Evolutionary conservation across 306 rosid species (phyloP), one percentile per base, ranked within the genome.

Genomic region (Astragalus membranaceus): DNA sequence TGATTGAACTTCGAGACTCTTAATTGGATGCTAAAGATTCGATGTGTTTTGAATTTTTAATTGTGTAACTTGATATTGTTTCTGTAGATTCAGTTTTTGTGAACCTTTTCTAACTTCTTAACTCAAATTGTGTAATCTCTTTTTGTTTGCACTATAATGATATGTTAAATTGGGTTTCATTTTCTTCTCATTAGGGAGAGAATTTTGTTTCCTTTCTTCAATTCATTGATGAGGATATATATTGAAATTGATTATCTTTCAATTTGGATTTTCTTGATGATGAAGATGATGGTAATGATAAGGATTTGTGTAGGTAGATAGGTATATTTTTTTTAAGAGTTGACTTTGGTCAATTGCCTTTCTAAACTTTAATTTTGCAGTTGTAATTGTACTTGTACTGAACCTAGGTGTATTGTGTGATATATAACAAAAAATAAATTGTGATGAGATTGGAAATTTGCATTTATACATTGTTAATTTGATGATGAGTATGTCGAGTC

Each of bases 221-320:
- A 36, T 33, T 54, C 57, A 6, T 70, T 51, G 69, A 32, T 13
- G 35, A 39, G 29, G 44, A 7, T 15, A n/a, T 55, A 13, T 37
- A 32, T 50, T 79, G 64, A 62, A 48, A 51, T 72, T 60, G 69
- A 57, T 12, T 53, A 1, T 60, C 29, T 15, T 51, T 72, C 58
- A 65, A 16, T 39, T 70, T 72, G 12, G 13, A 41, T 67, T 75
- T 58, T 6, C 8, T n/a, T 47, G 37, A 54, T 54, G 35, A 23
- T 52, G 12, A 42, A 9, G 6, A 33, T 33, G 37, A 3, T n/a
- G 23, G 2, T 20, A 20, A 20, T 20, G 23, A 20, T 20, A 20
- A 20, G 23, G 23, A 20, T 54, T 35, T 26, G 14, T 54, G 60
- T 26, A 8, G 17, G 3, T 53, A n/a, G 35, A 5, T 53, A 23